Conservation (phyloP, 208 protist species). For the Leishmania tropica region DNA sequence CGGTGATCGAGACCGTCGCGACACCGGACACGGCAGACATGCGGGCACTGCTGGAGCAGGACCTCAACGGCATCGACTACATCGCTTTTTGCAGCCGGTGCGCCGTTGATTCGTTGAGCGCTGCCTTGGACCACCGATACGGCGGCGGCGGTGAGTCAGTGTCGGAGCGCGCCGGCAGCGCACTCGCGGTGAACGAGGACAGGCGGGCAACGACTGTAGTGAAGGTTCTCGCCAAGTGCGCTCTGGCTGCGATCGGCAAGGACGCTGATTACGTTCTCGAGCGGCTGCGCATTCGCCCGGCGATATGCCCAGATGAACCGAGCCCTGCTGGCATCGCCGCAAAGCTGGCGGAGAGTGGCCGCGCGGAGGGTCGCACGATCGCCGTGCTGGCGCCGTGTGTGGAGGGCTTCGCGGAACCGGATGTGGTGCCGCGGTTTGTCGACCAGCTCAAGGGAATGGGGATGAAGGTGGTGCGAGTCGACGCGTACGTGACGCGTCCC, state of each 20-base stretch:
- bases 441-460: conserved; percentile 12
- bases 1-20: conserved; percentile 18
- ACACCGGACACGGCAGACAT: conserved; percentile 19
- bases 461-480: conserved; percentile 20
- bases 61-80: conserved; percentile 22
- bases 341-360: conserved; percentile 6
- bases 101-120: conserved; percentile 16
- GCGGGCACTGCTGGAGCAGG: conserved; percentile 7
- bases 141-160: background rate
- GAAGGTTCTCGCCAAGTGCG: conserved; percentile 1
- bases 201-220: background rate
- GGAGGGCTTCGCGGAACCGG: conserved; percentile 18
- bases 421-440: conserved; percentile 23
- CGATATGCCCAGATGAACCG: conserved; percentile 19
- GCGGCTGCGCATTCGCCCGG: conserved; percentile 5
- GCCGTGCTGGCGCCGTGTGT: conserved; percentile 24
- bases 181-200: background rate
- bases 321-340: conserved; percentile 21
- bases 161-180: background rate
- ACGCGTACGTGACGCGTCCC: conserved; percentile 24
- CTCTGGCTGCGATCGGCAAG: conserved; percentile 20
- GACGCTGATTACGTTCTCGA: conserved; percentile 23
- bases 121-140: conserved; percentile 7
- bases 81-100: conserved; percentile 25
- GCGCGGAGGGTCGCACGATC: conserved; percentile 10